Percentiles rank a stretch among this genome's conserved stretches.
Conservation (phyloP, 164 flowering plant species). For the Sedum album region DNA sequence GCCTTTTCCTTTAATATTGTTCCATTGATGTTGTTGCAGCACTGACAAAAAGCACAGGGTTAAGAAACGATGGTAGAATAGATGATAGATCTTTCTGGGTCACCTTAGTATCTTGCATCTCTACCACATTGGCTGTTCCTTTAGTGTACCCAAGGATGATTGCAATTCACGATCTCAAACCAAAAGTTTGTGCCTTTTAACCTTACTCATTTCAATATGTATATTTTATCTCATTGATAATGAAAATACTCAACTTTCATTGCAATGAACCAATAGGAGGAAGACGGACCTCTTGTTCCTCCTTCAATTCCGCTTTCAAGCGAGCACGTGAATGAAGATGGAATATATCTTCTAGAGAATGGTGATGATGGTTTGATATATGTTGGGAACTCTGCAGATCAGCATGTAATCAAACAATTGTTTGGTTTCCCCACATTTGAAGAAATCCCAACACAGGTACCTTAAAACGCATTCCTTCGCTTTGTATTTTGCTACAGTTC, state of each 20-base stretch:
- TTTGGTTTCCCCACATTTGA: constrained; percentile 63
- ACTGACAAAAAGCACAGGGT: constrained; percentile 66
- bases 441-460: constrained; percentile 75
- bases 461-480: not conserved
- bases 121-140: constrained; percentile 67
- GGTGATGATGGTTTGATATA: constrained; percentile 82
- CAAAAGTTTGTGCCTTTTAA: constrained; percentile 36
- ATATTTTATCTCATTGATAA: too few species aligned
- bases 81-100: constrained; percentile 94
- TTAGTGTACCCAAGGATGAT: constrained; percentile 85
- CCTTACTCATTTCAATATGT: too few species aligned
- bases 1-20: too few species aligned
- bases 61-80: constrained; percentile 76
- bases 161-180: constrained; percentile 55
- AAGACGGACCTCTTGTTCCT: constrained; percentile 46
- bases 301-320: constrained; percentile 68
- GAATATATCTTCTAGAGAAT: constrained; percentile 90
- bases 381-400: constrained; percentile 56
- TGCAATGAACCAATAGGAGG: constrained; percentile 59
- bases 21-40: constrained; percentile 34
- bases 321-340: constrained; percentile 75
- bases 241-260: too few species aligned
- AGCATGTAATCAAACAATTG: constrained; percentile 43
- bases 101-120: constrained; percentile 54
- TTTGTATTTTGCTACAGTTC: not conserved